These are phyloP conservation scores for Ambrosia hybrid DNA, from an alignment of 140 eudicot species.

Conservation along the genomic window DNA sequence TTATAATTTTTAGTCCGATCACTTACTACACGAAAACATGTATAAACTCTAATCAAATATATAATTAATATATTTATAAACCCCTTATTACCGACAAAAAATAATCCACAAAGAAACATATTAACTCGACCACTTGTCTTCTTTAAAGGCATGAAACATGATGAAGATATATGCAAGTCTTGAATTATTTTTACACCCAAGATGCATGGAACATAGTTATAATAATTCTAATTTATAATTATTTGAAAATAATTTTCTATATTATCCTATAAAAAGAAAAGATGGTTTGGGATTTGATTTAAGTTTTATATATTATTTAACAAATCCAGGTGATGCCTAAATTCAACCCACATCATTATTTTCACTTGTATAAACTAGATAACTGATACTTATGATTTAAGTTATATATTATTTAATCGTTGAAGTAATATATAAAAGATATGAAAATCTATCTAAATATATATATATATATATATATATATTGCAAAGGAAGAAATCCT, in stretches of 20 bases:
- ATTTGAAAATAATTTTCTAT: slow-evolving; percentile 16
- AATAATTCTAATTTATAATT: slow-evolving; percentile 4
- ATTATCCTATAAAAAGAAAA: slow-evolving; percentile 25
- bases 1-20: not conserved
- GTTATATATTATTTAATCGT: too few relatives aligned
- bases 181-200: slow-evolving; percentile 25
- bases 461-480: too few relatives aligned
- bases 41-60: not conserved
- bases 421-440: too few relatives aligned
- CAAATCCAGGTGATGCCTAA: slow-evolving; percentile 31
- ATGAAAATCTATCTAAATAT: too few relatives aligned
- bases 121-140: slow-evolving; percentile 1
- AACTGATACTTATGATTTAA: too few relatives aligned
- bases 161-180: slow-evolving; percentile 28
- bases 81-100: not conserved
- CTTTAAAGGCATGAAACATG: slow-evolving; percentile 27
- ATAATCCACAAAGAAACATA: not conserved
- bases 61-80: too few relatives aligned
- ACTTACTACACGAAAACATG: not conserved
- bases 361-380: slow-evolving; percentile 13
- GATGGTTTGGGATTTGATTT: slow-evolving; percentile 30
- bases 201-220: slow-evolving; percentile 29
- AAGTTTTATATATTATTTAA: slow-evolving; percentile 5
- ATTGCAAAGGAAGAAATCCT: too few relatives aligned
- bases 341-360: slow-evolving; percentile 22